Percentiles rank a stretch among this genome's conserved stretches.
phyloP scores from a whole-genome alignment of 1,284 basidiomycete genomes.

The Malassezia brasiliensis region DNA sequence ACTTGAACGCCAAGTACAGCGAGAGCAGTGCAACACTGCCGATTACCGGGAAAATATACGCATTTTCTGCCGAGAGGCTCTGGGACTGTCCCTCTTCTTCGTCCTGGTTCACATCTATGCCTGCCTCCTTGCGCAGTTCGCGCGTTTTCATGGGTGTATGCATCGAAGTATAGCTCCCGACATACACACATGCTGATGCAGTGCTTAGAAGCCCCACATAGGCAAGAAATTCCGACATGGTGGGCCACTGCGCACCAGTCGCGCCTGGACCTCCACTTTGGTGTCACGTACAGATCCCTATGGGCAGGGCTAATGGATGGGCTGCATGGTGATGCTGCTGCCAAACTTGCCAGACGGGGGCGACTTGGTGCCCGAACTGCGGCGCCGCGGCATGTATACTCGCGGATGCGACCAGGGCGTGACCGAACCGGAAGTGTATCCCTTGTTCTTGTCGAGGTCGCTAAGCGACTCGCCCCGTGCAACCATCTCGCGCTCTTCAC shows the following conservation, averaged over 20 bases:
- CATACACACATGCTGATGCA: constrained; percentile 22
- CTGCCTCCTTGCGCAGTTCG: constrained; percentile 22
- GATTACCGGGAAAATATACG: constrained; percentile 43
- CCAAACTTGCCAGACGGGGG: neutral
- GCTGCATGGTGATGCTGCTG: constrained; percentile 5
- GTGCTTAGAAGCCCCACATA: constrained; percentile 15
- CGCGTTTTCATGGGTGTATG: constrained; percentile 35
- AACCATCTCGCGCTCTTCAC: constrained; percentile 35
- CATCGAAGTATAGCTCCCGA: constrained; percentile 35
- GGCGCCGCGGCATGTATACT: constrained; percentile 9
- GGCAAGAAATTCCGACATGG: constrained; percentile 26
- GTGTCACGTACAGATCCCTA: neutral
- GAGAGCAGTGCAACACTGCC: constrained; percentile 37
- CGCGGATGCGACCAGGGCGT: constrained; percentile 12
- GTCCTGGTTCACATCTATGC: constrained; percentile 17
- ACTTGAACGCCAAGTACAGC: constrained; percentile 42
- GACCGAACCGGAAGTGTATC: constrained; percentile 5
- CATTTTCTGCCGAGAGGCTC: constrained; percentile 36
- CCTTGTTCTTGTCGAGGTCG: constrained; percentile 23
- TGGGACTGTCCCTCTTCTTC: constrained; percentile 30
- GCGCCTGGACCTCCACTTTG: neutral
- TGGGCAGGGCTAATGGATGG: neutral
- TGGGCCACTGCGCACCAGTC: neutral
- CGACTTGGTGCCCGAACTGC: neutral
- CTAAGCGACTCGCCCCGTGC: constrained; percentile 27